Conservation (phyloP, 164 flowering plant genomes). For the Cinnamomum chago region DNA sequence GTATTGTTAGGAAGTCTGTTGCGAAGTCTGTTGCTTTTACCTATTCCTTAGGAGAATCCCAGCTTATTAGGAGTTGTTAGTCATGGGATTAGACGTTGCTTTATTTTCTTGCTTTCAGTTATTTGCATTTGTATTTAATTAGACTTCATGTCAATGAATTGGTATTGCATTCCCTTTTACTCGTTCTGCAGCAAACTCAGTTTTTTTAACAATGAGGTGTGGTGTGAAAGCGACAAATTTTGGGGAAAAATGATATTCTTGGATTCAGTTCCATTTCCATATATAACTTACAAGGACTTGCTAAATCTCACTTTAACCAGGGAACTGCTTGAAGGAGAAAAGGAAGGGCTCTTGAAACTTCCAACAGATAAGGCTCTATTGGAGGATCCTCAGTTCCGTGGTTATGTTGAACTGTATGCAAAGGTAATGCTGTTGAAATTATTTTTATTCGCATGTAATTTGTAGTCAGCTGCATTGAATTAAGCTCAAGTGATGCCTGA, state of each 20-base stretch:
- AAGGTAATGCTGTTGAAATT: constrained; percentile 40
- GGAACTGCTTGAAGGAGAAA: constrained; percentile 61
- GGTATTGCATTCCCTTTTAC: too few species aligned
- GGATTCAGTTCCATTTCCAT: background rate
- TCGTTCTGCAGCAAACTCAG: too few species aligned
- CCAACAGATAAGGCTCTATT: constrained; percentile 67
- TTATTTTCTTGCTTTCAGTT: too few species aligned
- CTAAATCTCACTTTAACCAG: constrained; percentile 28
- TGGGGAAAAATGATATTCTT: background rate
- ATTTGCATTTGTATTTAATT: too few species aligned
- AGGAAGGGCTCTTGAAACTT: constrained; percentile 58
- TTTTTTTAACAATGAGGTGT: too few species aligned
- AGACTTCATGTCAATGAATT: too few species aligned
- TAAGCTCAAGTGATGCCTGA: background rate
- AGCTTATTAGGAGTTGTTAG: too few species aligned
- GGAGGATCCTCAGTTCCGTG: constrained; percentile 61
- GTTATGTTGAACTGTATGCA: constrained; percentile 65
- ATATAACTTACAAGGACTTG: background rate
- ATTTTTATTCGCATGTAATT: too few species aligned
- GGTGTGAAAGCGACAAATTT: background rate
- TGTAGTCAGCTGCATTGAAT: background rate
- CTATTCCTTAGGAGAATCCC: too few species aligned
- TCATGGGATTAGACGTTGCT: too few species aligned
- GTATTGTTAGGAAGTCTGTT: too few species aligned
- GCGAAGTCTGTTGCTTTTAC: too few species aligned